Evolutionary conservation across 305 asterid genomes (phyloP), one percentile per base, ranked within the genome.

Genomic region (Fraxinus paxiana): DNA sequence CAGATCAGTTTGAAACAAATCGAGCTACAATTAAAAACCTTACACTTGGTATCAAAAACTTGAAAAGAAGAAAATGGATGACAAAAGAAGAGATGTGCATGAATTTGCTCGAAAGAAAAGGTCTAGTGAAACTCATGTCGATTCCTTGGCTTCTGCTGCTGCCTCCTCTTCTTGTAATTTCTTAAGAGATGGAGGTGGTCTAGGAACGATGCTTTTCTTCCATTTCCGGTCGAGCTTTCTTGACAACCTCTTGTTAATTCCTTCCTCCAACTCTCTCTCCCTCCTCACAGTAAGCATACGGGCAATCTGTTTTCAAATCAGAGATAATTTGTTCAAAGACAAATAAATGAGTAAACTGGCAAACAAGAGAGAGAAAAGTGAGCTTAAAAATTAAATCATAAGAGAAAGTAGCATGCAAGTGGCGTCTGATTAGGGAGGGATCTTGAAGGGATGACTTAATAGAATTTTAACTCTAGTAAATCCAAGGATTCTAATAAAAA

Each of bases 261-360:
- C 99, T 82, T 95, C 97, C 77, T 94, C 98, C 82, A 95, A 28
- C 87, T 95, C 99, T 80, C 98, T 88, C 88, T 94, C 97, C 89
- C 98, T 88, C 89, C 89, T 93, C 18, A 95, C 92, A 41, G 98
- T 92, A 30, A 92, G 92, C 96, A 95, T 92, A 1, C 96, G 94
- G 41, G 99, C 97, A 51, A 93, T 77, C 99, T 95, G 41, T 80
- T 78, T 78, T 3, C 77, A 73, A 59, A 70, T 38, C n/a, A 13
- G 51, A 48, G 41, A 63, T 4, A 73, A 37, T 67, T 24, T 22
- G 71, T 22, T 63, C 71, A 51, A 6, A 73, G 13, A 30, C 9
- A 71, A 51, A 72, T 33, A 31, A 54, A 43, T 41, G 26, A 72
- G 38, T 17, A 8, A 43, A 30, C 30, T 48, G 15, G 26, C 10